These are phyloP conservation scores for Ascobolus immersus DNA, from an alignment of 495 filamentous ascomycete species.

Conservation along the genomic window DNA sequence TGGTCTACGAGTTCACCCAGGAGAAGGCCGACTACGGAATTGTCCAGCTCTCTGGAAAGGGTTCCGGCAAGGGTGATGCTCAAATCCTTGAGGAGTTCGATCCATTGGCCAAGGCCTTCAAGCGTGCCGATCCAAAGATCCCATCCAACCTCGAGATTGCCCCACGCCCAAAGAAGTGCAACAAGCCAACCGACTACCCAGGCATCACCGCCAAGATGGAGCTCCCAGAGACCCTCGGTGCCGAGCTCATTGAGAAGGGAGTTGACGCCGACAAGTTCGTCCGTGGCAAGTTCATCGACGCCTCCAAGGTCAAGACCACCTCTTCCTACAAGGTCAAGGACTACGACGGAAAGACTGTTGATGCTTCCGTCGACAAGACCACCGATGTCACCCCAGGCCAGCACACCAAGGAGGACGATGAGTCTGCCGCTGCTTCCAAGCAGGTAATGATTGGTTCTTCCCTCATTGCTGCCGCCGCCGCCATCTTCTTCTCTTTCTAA, in stretches of 20 bases:
- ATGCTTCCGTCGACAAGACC: slow-evolving; percentile 5
- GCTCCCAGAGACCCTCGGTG: slow-evolving; percentile 12
- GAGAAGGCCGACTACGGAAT: slow-evolving; percentile 58
- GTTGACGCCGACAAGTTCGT: slow-evolving; percentile 8
- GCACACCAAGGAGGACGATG: too few relatives aligned
- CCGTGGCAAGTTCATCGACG: slow-evolving; percentile 13
- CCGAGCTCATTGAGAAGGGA: slow-evolving; percentile 11
- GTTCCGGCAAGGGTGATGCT: slow-evolving; percentile 37
- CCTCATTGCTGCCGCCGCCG: too few relatives aligned
- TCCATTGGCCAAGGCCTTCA: slow-evolving; percentile 30
- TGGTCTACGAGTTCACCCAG: slow-evolving; percentile 85
- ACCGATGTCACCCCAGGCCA: too few relatives aligned
- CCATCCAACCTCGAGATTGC: slow-evolving; percentile 7
- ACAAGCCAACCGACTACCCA: slow-evolving; percentile 7
- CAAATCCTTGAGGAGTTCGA: slow-evolving; percentile 46
- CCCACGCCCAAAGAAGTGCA: slow-evolving; percentile 10
- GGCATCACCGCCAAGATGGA: slow-evolving; percentile 14
- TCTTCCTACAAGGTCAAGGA: slow-evolving; percentile 7
- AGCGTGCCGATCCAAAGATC: slow-evolving; percentile 4
- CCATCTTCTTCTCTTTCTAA: too few relatives aligned
- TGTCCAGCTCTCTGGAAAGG: slow-evolving; percentile 33
- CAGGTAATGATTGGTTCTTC: too few relatives aligned
- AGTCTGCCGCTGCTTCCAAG: too few relatives aligned
- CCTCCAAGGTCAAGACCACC: slow-evolving; percentile 1
- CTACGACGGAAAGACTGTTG: slow-evolving; percentile 3